Percentiles rank a stretch among this genome's conserved stretches.
Conservation (phyloP, 1,284 basidiomycete species). For the Erythrobasidium hasegawianum region DNA sequence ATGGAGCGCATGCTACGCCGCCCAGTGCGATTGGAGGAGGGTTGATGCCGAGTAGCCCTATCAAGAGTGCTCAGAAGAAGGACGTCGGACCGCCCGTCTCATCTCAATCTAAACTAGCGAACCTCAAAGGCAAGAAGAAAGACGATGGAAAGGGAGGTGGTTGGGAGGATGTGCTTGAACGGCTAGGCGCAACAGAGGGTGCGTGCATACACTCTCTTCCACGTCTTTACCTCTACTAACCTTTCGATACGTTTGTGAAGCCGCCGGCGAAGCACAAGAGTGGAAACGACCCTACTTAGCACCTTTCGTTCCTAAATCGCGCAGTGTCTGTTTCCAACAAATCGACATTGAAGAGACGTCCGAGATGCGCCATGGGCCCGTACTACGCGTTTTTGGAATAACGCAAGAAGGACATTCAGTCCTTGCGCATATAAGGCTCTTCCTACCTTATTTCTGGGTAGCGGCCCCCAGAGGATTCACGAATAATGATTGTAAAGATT, state of each 20-base stretch:
- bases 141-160: conserved; percentile 34
- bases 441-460: conserved; percentile 87
- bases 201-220: background rate
- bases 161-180: conserved; percentile 34
- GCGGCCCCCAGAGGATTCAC: conserved; percentile 76
- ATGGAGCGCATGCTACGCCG: conserved; percentile 34
- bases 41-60: conserved; percentile 29
- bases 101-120: background rate
- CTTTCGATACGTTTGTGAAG: background rate
- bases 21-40: conserved; percentile 32
- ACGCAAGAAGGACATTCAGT: conserved; percentile 85
- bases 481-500: conserved; percentile 61
- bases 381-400: conserved; percentile 78
- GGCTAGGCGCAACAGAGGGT: conserved; percentile 24
- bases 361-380: conserved; percentile 56
- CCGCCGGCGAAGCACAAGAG: conserved; percentile 49
- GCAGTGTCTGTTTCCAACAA: conserved; percentile 69
- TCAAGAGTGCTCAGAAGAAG: conserved; percentile 13
- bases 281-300: conserved; percentile 66
- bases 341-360: conserved; percentile 79
- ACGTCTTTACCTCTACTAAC: background rate
- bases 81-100: background rate
- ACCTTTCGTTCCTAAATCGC: conserved; percentile 1
- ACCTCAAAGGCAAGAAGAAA: conserved; percentile 37
- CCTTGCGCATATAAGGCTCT: conserved; percentile 71